Conservation (phyloP, 2,329 filamentous ascomycete genomes). For the Fusarium agapanthi region DNA sequence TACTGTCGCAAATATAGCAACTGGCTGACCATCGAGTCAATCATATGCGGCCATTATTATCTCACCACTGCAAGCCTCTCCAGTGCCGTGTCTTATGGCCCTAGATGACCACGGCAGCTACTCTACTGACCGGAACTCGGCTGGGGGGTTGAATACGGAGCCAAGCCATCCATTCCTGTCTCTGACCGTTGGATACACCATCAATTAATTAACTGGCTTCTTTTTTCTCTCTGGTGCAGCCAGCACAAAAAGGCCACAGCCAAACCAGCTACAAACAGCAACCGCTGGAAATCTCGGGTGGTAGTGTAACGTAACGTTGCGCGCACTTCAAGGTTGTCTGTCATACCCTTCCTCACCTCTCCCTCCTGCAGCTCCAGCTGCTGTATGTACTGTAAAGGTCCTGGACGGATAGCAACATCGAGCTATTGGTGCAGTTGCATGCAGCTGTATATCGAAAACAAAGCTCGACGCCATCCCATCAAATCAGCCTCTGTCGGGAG, state of each 20-base stretch:
- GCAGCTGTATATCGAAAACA: constrained; percentile 17
- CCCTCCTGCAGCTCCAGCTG: neutral
- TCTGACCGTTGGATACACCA: neutral
- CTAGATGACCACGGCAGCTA: neutral
- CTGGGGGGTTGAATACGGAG: neutral
- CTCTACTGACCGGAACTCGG: constrained; percentile 4
- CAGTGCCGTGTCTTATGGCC: neutral
- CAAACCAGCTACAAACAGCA: constrained; percentile 3
- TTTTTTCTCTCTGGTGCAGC: neutral
- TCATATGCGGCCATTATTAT: constrained; percentile 18
- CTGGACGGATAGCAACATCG: neutral
- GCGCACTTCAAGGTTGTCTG: constrained; percentile 29
- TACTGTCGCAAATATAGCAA: constrained; percentile 39
- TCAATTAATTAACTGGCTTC: neutral
- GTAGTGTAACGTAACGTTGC: constrained; percentile 44
- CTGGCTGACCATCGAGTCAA: constrained; percentile 2
- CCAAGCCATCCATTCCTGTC: neutral
- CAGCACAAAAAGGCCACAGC: constrained; percentile 7
- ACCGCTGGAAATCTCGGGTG: constrained; percentile 5
- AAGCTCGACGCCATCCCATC: neutral
- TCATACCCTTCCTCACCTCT: neutral
- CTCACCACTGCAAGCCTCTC: constrained; percentile 17
- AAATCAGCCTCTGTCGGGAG: constrained; percentile 5
- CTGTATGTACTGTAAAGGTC: neutral
- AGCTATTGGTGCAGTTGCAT: neutral